Evolutionary conservation across 1,284 basidiomycete species (phyloP), one percentile per base, ranked within the genome.

Genomic region (Cryptococcus deneoformans): DNA sequence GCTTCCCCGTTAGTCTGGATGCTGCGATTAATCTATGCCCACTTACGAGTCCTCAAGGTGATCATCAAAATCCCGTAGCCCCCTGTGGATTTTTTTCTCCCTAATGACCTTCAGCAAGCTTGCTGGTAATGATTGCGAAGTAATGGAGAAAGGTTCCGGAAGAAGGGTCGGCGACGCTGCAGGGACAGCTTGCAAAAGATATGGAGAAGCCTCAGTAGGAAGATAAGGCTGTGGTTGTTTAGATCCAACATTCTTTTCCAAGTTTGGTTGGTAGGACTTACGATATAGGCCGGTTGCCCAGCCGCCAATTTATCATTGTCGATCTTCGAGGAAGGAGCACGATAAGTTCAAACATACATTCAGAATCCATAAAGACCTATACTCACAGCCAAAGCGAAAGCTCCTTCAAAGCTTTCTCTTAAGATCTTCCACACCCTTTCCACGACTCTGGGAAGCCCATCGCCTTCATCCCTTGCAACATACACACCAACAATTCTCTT

Each of bases 41-140:
- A 76, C 73, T 58, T 63, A 74, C 62, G 71, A 59, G 50, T 79
- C 73, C 52, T 77, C 76, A 6, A 78, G 58, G 56, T 79, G 73
- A 47, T 76, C 76, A 59, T 79, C 79, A 54, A 75, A 73, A 51
- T 79, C 79, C 2, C 65, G 62, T 16, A 79, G 47, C 2, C 50
- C 40, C 6, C 46, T 20, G 51, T 74, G 69, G 35, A 68, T 57
- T 12, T 62, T 59, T n/a, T 62, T 57, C 9, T 63, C 57, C 37
- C 67, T 52, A 1, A 78, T 64, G 12, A 64, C 57, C 36, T 53
- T 50, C 38, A 74, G 59, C 6, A 71, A 56, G 24, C 57, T 58
- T 0, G 59, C 16, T 12, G 70, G 66, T 2, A 60, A 40, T 0
- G 54, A 42, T 10, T 60, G 57, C 5, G 61, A 52, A 53, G 50